phyloP scores from a whole-genome alignment of 2,329 filamentous ascomycete genomes.

The Ascochyta koolunga region DNA sequence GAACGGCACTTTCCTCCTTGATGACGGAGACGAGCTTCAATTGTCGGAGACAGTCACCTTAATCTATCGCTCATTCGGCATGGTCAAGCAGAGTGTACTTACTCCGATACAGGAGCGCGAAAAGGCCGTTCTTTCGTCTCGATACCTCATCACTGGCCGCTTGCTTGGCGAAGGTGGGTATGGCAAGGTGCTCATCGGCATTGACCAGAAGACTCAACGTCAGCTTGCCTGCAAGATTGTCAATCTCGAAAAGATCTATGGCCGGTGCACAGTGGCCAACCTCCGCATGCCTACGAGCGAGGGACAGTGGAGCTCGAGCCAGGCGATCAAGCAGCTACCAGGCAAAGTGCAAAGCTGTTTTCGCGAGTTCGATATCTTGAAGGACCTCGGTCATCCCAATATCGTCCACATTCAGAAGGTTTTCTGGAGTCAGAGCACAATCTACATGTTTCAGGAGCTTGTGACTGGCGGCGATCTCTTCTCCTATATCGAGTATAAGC shows the following conservation, averaged over 20 bases:
- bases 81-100: constrained; percentile 18
- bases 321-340: constrained; percentile 29
- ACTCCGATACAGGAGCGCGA: constrained; percentile 40
- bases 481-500: constrained; percentile 62
- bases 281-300: constrained; percentile 8
- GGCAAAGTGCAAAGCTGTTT: constrained; percentile 35
- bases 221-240: constrained; percentile 75
- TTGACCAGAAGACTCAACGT: constrained; percentile 58
- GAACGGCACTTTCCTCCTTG: constrained; percentile 50
- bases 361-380: constrained; percentile 57
- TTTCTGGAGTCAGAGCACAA: constrained; percentile 57
- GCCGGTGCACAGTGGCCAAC: not conserved
- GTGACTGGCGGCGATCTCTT: constrained; percentile 66
- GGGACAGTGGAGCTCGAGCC: not conserved
- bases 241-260: constrained; percentile 50
- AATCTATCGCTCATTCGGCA: constrained; percentile 26
- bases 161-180: constrained; percentile 61
- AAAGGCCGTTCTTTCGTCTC: constrained; percentile 53
- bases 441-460: constrained; percentile 68
- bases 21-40: constrained; percentile 51
- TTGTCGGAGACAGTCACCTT: constrained; percentile 38
- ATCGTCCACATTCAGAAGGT: constrained; percentile 64
- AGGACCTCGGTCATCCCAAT: constrained; percentile 64
- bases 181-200: constrained; percentile 61
- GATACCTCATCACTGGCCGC: constrained; percentile 57